Evolutionary conservation across 306 rosid species (phyloP).

Genomic region (Ormosia semicastrata): DNA sequence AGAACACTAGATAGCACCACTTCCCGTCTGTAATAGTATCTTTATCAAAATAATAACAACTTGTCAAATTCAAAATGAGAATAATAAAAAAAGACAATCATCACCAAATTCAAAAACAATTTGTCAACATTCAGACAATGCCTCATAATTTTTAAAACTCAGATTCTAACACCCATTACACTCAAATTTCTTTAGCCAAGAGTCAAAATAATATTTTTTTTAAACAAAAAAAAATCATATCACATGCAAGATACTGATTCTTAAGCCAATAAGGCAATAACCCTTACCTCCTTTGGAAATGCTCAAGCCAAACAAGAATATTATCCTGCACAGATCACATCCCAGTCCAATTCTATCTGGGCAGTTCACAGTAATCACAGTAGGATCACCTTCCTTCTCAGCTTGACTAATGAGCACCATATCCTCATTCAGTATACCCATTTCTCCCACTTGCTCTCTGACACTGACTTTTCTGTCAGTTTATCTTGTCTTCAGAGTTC

Average conservation of each 20-base stretch:
- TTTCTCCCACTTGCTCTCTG: background rate
- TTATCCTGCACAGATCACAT: conserved; percentile 55
- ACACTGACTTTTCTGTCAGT: background rate
- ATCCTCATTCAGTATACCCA: conserved; percentile 53
- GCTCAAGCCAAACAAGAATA: conserved; percentile 56
- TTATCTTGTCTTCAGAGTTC: background rate
- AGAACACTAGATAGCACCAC: conserved; percentile 62
- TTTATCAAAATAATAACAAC: background rate
- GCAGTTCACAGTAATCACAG: conserved; percentile 57
- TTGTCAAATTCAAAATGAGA: background rate
- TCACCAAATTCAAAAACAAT: background rate
- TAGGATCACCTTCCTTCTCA: conserved; percentile 47
- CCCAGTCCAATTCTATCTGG: conserved; percentile 62
- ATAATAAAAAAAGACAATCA: background rate
- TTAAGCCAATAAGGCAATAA: background rate
- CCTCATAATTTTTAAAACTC: background rate
- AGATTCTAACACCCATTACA: background rate
- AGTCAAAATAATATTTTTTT: background rate
- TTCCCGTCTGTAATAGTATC: conserved; percentile 59
- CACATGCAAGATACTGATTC: background rate
- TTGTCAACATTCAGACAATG: background rate
- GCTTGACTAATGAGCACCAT: conserved; percentile 40
- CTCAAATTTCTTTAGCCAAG: background rate
- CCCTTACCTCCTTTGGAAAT: conserved; percentile 53
- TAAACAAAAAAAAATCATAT: background rate